These are phyloP conservation scores for Colletotrichum karsti DNA, from an alignment of 2,329 filamentous ascomycete genomes.

Conservation along the genomic window DNA sequence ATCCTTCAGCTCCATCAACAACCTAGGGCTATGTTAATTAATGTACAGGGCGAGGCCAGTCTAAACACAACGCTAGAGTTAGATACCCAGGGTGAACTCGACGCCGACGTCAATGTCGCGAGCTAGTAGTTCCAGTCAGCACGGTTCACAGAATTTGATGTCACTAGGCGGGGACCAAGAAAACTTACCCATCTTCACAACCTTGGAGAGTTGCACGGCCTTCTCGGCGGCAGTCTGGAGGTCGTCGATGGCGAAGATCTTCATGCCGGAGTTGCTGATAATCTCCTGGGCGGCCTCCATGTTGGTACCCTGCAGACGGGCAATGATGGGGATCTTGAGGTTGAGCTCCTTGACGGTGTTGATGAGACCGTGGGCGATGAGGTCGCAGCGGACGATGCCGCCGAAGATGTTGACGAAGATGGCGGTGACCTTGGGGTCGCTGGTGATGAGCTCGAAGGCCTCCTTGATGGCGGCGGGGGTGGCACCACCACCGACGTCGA, in stretches of 20 bases:
- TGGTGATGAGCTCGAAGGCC: conserved; percentile 98
- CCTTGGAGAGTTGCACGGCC: conserved; percentile 98
- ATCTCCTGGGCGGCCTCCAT: conserved; percentile 91
- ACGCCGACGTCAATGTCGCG: conserved; percentile 97
- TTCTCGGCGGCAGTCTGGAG: conserved; percentile 97
- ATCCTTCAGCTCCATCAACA: neutral
- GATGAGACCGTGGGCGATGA: conserved; percentile 95
- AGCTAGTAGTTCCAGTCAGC: conserved; percentile 56
- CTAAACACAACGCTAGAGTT: conserved; percentile 44
- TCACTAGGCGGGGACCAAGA: neutral
- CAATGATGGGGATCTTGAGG: conserved; percentile 96
- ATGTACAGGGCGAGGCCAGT: conserved; percentile 30
- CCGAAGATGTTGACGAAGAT: conserved; percentile 99
- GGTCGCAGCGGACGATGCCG: conserved; percentile 97
- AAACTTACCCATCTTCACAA: conserved; percentile 93
- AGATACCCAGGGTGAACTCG: conserved; percentile 95
- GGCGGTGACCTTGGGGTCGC: conserved; percentile 96
- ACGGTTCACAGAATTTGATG: conserved; percentile 7
- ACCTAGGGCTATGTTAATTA: conserved; percentile 31
- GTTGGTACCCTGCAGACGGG: conserved; percentile 97
- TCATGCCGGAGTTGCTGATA: conserved; percentile 97
- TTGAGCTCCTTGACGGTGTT: conserved; percentile 94
- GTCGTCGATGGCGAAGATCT: conserved; percentile 99
- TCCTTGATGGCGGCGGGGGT: conserved; percentile 96
- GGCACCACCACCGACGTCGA: conserved; percentile 97